Base-by-base conservation (phyloP, 208 protist genomes). In the Trypanosoma avium region DNA sequence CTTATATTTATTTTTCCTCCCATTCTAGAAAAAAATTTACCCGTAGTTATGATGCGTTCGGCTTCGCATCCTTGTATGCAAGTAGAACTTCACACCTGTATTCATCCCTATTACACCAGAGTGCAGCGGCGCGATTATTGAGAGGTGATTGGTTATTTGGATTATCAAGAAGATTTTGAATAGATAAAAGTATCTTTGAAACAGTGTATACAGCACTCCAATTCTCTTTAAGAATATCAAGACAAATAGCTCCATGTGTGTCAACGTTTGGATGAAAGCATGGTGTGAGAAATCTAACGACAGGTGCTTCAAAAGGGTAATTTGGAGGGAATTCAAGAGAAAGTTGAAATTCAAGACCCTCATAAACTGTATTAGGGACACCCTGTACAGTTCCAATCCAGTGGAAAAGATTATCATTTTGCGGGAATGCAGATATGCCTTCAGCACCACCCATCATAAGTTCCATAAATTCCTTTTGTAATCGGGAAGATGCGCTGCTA, bases 171-270 rank as follows among this genome's bases (percentile, higher is more conserved):
- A 99, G 84, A 35, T 73, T 90, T 68, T 98, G 97, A 54, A 99
- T 98, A 19, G 97, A 98, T 0, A 99, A 71, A 30, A 99, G 81
- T 40, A 99, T 86, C 1, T 95, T 90, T 52, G 75, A 77, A 13
- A 97, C 93, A 40, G 97, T 97, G 80, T 98, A 98, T 13, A 97
- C 88, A 8, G 97, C 93, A 12, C 91, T 97, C 97, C 97, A 99
- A 50, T 98, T 97, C 43, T 98, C 97, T 81, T 99, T 98, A 19
- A 99, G 81, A 54, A 98, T 98, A 76, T 98, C 97, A n/a, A 98
- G 77, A 75, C 97, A 98, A 58, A 98, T 98, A 56, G 84, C 86
- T 22, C 97, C 97, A 57, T 88, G 85, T 35, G 68, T 61, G 59
- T 97, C 93, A 4, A 98, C 96, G 70, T 98, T 98, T 5, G 97